phyloP scores from a whole-genome alignment of 2,329 filamentous ascomycete genomes.

The Ophiostoma himal-ulmi region DNA sequence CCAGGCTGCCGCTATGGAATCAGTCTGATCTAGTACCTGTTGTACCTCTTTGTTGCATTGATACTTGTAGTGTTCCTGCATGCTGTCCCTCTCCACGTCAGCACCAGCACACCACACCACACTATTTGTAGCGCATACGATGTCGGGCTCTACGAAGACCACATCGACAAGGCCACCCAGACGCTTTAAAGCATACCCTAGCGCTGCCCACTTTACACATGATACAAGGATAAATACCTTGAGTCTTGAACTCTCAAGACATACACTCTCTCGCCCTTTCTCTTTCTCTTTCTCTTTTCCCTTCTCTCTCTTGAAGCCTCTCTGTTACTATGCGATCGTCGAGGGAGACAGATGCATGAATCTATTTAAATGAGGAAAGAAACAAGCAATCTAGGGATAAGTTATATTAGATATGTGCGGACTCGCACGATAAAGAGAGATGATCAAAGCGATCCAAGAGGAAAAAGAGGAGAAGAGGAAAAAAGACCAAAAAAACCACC shows the following conservation, averaged over 20 bases:
- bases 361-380: background rate
- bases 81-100: constrained; percentile 5
- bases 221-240: background rate
- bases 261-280: too few species aligned
- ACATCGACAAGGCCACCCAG: background rate
- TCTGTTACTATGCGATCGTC: background rate
- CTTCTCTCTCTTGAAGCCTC: background rate
- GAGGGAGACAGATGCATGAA: background rate
- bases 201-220: background rate
- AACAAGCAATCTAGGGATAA: background rate
- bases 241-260: too few species aligned
- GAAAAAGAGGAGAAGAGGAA: background rate
- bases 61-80: background rate
- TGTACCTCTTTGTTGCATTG: background rate
- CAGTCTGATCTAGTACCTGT: background rate
- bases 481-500: constrained; percentile 14
- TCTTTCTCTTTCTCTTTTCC: too few species aligned
- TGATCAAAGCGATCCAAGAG: constrained; percentile 4
- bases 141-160: constrained; percentile 7
- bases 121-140: background rate
- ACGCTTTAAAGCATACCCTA: background rate
- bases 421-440: background rate
- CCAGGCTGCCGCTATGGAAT: constrained; percentile 7
- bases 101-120: constrained; percentile 10
- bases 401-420: background rate